Conservation (phyloP, 75 land plant species). For the Cryptomeria japonica region DNA sequence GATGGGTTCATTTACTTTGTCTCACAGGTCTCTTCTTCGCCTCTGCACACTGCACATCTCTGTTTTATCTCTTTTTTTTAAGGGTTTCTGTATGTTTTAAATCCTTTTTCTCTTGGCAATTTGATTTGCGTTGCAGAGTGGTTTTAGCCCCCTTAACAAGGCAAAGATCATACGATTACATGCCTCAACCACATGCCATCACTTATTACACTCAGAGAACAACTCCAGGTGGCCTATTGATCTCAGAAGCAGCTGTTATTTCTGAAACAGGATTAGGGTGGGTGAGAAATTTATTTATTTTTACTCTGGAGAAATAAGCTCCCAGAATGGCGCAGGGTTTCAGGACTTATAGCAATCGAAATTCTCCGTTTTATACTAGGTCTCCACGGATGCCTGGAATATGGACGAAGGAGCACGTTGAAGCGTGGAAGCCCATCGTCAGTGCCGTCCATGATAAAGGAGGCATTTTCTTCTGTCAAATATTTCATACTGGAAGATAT, state of each 20-base stretch:
- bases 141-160: slow-evolving; percentile 36
- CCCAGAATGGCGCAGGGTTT: too few species aligned
- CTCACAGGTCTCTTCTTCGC: slow-evolving; percentile 32
- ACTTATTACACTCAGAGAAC: slow-evolving; percentile 35
- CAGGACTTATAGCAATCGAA: too few species aligned
- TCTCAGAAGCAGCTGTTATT: slow-evolving; percentile 32
- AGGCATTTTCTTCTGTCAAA: slow-evolving; percentile 38
- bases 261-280: slow-evolving; percentile 30
- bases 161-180: slow-evolving; percentile 22
- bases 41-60: too few species aligned
- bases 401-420: slow-evolving; percentile 26
- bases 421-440: slow-evolving; percentile 41
- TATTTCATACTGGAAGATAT: slow-evolving; percentile 38
- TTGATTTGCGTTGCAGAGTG: slow-evolving; percentile 14
- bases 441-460: slow-evolving; percentile 36
- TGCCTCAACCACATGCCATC: slow-evolving; percentile 35
- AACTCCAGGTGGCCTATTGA: slow-evolving; percentile 29
- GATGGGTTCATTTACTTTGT: slow-evolving; percentile 36
- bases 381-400: background rate
- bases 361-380: background rate
- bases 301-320: too few species aligned
- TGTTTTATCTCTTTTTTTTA: background rate
- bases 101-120: background rate
- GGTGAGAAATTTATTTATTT: too few species aligned
- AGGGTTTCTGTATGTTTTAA: background rate